Evolutionary conservation across 306 rosid genomes (phyloP).

Genomic region (Elaeagnus macrophylla): DNA sequence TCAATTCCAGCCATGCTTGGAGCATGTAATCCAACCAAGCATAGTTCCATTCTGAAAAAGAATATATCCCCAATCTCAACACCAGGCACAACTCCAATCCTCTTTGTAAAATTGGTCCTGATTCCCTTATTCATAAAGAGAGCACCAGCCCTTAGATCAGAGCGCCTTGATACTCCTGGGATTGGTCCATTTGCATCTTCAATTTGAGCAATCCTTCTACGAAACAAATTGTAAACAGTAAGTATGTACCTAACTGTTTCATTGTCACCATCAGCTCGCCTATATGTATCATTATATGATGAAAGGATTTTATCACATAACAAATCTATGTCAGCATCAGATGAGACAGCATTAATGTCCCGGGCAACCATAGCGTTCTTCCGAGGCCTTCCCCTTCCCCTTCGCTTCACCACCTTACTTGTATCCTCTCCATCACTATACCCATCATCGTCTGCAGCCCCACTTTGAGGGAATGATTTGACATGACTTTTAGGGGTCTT

Average conservation of each 20-base stretch:
- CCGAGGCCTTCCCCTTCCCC: no score
- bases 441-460: constrained; percentile 33
- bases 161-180: constrained; percentile 59
- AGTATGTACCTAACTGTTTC: constrained; percentile 42
- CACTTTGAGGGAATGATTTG: constrained; percentile 25
- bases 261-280: constrained; percentile 45
- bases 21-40: constrained; percentile 73
- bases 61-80: constrained; percentile 84
- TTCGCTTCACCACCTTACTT: constrained; percentile 29
- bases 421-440: constrained; percentile 33
- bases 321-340: constrained; percentile 41
- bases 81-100: constrained; percentile 68
- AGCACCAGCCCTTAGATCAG: constrained; percentile 66
- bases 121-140: constrained; percentile 71
- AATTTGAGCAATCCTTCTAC: constrained; percentile 56
- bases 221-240: constrained; percentile 46
- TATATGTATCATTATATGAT: constrained; percentile 31
- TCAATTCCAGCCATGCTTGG: constrained; percentile 95
- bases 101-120: constrained; percentile 53
- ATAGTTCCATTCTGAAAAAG: constrained; percentile 78
- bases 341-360: constrained; percentile 17
- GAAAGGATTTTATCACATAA: constrained; percentile 39
- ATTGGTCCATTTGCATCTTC: constrained; percentile 46
- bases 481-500: constrained; percentile 30
- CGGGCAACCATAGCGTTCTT: constrained; percentile 34